phyloP scores from a whole-genome alignment of 106 monocot genomes.

The Dendrobium nobile region DNA sequence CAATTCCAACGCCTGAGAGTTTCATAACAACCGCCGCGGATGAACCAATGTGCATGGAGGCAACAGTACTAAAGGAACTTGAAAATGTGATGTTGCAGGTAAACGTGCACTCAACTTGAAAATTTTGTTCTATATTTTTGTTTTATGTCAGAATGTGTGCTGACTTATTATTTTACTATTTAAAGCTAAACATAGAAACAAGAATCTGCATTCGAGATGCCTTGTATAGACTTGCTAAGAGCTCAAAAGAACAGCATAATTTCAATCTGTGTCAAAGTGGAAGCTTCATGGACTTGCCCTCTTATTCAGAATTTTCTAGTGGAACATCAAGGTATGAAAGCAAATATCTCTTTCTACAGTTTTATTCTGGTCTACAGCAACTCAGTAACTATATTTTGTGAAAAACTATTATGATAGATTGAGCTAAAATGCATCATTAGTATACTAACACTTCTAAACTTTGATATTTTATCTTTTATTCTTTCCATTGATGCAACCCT shows the following conservation, averaged over 20 bases:
- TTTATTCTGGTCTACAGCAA: neutral
- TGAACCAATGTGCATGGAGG: conserved; percentile 19
- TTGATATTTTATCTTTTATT: neutral
- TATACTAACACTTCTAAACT: neutral
- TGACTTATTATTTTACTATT: neutral
- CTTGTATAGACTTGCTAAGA: conserved; percentile 1
- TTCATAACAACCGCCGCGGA: neutral
- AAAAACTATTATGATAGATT: neutral
- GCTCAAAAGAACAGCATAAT: neutral
- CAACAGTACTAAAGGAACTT: conserved; percentile 30
- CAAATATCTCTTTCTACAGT: neutral
- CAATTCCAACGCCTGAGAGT: neutral
- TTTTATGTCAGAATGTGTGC: neutral
- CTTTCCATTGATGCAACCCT: neutral
- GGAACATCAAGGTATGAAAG: conserved; percentile 6
- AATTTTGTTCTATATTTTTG: neutral
- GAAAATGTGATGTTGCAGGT: conserved; percentile 38
- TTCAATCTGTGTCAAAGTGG: neutral
- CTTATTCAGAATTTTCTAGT: neutral
- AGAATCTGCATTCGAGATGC: conserved; percentile 10
- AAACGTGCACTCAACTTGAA: neutral
- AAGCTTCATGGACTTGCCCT: neutral
- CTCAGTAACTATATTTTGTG: neutral
- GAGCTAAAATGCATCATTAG: neutral
- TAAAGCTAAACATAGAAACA: neutral